phyloP scores from a whole-genome alignment of 805 yeast species.

The Kodamaea hsintzibuensis region DNA sequence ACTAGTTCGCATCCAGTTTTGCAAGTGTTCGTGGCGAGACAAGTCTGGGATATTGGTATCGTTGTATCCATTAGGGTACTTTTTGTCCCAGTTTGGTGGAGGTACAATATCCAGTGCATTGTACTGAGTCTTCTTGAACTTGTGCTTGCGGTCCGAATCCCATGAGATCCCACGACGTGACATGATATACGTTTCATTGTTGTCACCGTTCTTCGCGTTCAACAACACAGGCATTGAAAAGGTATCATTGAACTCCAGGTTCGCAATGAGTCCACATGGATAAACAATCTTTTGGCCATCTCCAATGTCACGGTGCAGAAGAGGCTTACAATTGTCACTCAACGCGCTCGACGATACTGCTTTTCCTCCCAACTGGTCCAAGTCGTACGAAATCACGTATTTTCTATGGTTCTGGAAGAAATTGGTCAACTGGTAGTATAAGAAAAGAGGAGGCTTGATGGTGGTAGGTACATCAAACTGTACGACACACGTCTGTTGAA shows the following conservation, averaged over 20 bases:
- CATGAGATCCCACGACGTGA: slow-evolving; percentile 74
- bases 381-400: slow-evolving; percentile 82
- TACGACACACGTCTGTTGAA: slow-evolving; percentile 53
- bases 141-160: slow-evolving; percentile 66
- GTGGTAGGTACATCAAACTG: slow-evolving; percentile 73
- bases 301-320: slow-evolving; percentile 22
- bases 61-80: slow-evolving; percentile 88
- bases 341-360: slow-evolving; percentile 58
- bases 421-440: slow-evolving; percentile 85
- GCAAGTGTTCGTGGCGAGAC: slow-evolving; percentile 76
- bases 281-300: slow-evolving; percentile 50
- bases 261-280: slow-evolving; percentile 96
- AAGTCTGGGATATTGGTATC: slow-evolving; percentile 76
- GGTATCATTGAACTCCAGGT: slow-evolving; percentile 89
- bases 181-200: slow-evolving; percentile 46
- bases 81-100: slow-evolving; percentile 86
- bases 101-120: slow-evolving; percentile 74
- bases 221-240: slow-evolving; percentile 54
- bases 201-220: slow-evolving; percentile 43
- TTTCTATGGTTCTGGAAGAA: slow-evolving; percentile 95
- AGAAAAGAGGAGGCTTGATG: slow-evolving; percentile 66
- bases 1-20: slow-evolving; percentile 98
- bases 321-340: slow-evolving; percentile 38
- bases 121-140: slow-evolving; percentile 74
- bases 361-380: slow-evolving; percentile 76